phyloP scores from a whole-genome alignment of 768 basidiomycete species.

The Lactarius sanguifluus region DNA sequence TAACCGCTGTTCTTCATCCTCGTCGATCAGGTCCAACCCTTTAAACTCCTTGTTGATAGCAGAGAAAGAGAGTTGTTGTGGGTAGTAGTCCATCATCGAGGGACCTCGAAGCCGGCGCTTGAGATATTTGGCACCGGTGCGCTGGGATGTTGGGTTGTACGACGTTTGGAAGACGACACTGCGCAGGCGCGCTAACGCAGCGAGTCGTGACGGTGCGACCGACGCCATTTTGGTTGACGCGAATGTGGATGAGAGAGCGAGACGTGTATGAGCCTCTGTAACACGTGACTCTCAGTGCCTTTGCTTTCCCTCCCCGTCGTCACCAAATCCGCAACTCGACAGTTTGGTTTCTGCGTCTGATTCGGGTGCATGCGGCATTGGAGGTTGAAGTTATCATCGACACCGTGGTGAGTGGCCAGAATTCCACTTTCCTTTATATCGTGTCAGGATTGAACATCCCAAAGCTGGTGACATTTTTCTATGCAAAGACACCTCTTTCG shows the following conservation, averaged over 20 bases:
- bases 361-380: neutral
- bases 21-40: conserved; percentile 51
- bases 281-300: neutral
- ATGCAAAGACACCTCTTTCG: conserved; percentile 17
- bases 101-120: conserved; percentile 80
- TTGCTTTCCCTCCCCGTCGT: neutral
- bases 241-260: neutral
- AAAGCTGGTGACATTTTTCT: neutral
- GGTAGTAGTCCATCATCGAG: conserved; percentile 84
- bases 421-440: neutral
- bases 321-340: neutral
- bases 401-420: conserved; percentile 1
- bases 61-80: conserved; percentile 55
- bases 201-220: conserved; percentile 52
- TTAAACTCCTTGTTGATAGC: conserved; percentile 41
- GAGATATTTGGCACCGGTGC: conserved; percentile 93
- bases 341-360: neutral
- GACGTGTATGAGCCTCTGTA: neutral
- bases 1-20: conserved; percentile 64
- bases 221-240: conserved; percentile 37
- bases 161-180: conserved; percentile 81
- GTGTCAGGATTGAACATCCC: neutral
- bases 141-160: conserved; percentile 77
- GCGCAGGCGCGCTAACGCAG: conserved; percentile 60
- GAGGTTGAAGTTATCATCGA: neutral